Percentiles rank a stretch among this genome's conserved stretches.
Evolutionary conservation across 495 filamentous ascomycete species (phyloP).

Genomic region (Aspergillus taichungensis): DNA sequence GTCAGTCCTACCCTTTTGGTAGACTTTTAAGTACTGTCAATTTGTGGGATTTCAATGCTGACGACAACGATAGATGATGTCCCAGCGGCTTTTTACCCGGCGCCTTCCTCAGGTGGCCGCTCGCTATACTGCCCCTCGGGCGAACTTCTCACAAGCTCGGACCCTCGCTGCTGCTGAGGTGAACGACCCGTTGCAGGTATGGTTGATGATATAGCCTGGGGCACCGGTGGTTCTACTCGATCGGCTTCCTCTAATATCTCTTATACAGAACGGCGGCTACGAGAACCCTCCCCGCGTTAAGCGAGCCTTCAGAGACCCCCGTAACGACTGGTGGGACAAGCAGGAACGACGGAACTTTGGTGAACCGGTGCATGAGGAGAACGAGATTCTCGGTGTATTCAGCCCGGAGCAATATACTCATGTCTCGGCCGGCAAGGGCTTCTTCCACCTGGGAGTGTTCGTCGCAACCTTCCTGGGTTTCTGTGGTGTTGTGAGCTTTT

Average conservation of each 20-base stretch:
- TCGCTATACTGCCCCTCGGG: constrained; percentile 44
- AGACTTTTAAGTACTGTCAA: background rate
- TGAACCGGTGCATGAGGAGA: constrained; percentile 93
- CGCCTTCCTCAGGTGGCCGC: constrained; percentile 37
- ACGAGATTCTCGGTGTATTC: constrained; percentile 90
- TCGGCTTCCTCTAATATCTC: constrained; percentile 7
- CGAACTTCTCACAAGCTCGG: constrained; percentile 43
- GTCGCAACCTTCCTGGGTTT: constrained; percentile 61
- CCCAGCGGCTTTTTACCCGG: constrained; percentile 47
- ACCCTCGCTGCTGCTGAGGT: constrained; percentile 47
- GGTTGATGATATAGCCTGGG: constrained; percentile 5
- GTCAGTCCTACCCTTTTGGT: constrained; percentile 13
- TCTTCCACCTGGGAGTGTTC: constrained; percentile 67
- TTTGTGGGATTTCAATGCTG: constrained; percentile 13
- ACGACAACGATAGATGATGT: constrained; percentile 49
- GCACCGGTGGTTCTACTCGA: constrained; percentile 3
- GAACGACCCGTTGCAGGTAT: constrained; percentile 72
- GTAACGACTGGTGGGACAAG: constrained; percentile 95
- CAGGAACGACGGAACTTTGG: constrained; percentile 94
- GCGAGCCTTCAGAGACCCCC: constrained; percentile 82
- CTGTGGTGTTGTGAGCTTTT: constrained; percentile 56
- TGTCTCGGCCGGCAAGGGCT: constrained; percentile 60
- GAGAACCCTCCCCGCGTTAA: constrained; percentile 77
- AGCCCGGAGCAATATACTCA: constrained; percentile 84
- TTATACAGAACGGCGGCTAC: constrained; percentile 77